Conservation (phyloP, 148 eudicot species). For the Rhododendron mucronatum region DNA sequence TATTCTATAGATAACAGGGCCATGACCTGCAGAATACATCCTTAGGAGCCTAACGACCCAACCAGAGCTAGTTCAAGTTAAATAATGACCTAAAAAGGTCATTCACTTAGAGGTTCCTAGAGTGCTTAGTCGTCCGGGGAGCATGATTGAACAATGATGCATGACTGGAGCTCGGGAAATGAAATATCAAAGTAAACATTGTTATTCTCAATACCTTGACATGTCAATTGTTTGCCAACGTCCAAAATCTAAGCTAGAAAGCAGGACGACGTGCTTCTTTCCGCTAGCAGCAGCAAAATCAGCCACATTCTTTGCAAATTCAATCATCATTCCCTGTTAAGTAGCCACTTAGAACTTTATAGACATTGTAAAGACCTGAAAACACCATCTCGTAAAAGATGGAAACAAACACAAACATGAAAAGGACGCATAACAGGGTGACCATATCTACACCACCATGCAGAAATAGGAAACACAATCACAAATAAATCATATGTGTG, state of each 20-base stretch:
- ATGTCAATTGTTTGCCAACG: constrained; percentile 77
- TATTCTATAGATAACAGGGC: background rate
- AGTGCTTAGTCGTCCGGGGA: background rate
- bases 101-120: background rate
- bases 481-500: background rate
- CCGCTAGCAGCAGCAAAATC: constrained; percentile 79
- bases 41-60: background rate
- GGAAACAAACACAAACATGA: background rate
- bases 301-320: constrained; percentile 81
- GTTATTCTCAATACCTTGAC: constrained; percentile 57
- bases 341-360: background rate
- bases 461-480: background rate
- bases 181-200: background rate
- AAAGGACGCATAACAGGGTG: background rate
- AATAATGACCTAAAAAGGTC: background rate
- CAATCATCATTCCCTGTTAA: constrained; percentile 76
- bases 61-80: background rate
- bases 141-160: background rate
- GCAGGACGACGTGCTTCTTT: constrained; percentile 78
- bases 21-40: background rate
- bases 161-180: background rate
- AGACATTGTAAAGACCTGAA: background rate
- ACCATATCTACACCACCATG: background rate
- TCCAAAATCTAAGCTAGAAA: constrained; percentile 94
- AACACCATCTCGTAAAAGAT: background rate